A percentile compares a stretch with the other conserved stretches of the same genome.
Evolutionary conservation across 2,329 filamentous ascomycete genomes (phyloP).

Genomic region (Verticillium klebahnii): DNA sequence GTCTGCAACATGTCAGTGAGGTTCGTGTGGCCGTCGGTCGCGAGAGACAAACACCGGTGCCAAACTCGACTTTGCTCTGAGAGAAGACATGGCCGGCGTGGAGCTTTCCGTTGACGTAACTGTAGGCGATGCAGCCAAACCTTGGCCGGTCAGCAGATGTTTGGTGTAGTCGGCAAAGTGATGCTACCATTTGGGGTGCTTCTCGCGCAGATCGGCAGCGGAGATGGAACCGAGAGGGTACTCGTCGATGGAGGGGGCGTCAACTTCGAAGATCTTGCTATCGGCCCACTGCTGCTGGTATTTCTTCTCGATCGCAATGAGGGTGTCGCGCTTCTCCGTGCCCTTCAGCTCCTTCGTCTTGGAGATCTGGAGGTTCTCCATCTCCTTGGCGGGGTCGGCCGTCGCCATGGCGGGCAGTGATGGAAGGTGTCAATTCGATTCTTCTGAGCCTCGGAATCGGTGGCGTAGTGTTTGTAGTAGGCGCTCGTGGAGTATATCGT

Average conservation of each 20-base stretch:
- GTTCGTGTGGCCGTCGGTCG: not conserved
- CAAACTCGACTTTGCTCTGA: slow-evolving; percentile 89
- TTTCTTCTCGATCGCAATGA: slow-evolving; percentile 82
- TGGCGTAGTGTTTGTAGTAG: not conserved
- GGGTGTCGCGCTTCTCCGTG: slow-evolving; percentile 80
- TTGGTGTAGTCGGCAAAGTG: slow-evolving; percentile 23
- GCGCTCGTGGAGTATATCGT: not conserved
- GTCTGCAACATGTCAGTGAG: not conserved
- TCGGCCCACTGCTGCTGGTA: slow-evolving; percentile 85
- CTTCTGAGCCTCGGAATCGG: not conserved
- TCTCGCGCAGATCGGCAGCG: slow-evolving; percentile 69
- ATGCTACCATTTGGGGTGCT: slow-evolving; percentile 81
- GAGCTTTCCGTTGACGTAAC: slow-evolving; percentile 81
- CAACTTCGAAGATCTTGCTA: slow-evolving; percentile 72
- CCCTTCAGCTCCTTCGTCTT: slow-evolving; percentile 60
- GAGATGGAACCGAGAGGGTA: slow-evolving; percentile 71
- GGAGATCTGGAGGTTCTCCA: slow-evolving; percentile 48
- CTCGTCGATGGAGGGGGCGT: slow-evolving; percentile 77
- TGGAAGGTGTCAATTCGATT: not conserved
- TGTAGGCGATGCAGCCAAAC: slow-evolving; percentile 37
- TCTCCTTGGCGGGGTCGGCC: slow-evolving; percentile 38
- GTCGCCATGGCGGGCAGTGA: slow-evolving; percentile 36
- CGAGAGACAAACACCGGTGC: slow-evolving; percentile 57
- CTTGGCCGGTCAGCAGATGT: not conserved
- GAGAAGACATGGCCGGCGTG: slow-evolving; percentile 94